Percentiles rank a stretch among this genome's conserved stretches.
Conservation (phyloP, 78 protist genomes). For the Diacronema lutheri region DNA sequence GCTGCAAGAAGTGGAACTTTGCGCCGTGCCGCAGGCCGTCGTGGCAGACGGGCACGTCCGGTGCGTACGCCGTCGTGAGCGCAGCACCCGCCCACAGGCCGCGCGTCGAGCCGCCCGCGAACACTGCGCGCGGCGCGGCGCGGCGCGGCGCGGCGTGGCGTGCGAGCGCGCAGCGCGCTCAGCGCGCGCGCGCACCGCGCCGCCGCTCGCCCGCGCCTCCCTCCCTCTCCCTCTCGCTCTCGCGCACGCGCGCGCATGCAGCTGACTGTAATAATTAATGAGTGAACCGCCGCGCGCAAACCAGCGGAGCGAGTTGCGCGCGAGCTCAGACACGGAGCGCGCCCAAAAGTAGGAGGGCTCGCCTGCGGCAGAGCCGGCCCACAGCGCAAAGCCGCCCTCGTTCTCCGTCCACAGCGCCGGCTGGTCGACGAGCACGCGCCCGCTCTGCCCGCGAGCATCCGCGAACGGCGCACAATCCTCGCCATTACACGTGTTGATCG, state of each 20-base stretch:
- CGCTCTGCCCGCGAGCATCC: neutral
- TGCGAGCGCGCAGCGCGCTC: too few relatives aligned
- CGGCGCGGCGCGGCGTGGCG: too few relatives aligned
- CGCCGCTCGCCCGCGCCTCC: too few relatives aligned
- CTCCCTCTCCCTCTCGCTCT: too few relatives aligned
- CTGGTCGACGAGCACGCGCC: neutral
- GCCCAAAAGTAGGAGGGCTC: neutral
- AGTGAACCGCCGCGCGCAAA: slow-evolving; percentile 9
- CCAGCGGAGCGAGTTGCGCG: neutral
- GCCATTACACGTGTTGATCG: neutral
- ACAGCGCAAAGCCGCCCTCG: slow-evolving; percentile 21
- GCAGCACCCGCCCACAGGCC: slow-evolving; percentile 12
- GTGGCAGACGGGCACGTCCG: too few relatives aligned
- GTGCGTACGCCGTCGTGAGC: too few relatives aligned
- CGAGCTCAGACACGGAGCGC: neutral
- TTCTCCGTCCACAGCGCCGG: slow-evolving; percentile 31
- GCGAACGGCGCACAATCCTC: neutral
- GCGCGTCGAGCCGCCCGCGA: slow-evolving; percentile 59
- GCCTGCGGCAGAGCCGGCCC: slow-evolving; percentile 2
- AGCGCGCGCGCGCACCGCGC: too few relatives aligned
- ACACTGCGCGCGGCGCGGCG: too few relatives aligned
- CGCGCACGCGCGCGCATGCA: too few relatives aligned
- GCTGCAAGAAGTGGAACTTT: too few relatives aligned
- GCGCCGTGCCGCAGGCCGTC: too few relatives aligned
- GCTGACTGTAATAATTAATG: slow-evolving; percentile 43